Percentiles rank a stretch among this genome's conserved stretches.
Conservation (phyloP, 179 eudicot species). For the Beta macrorhiza region DNA sequence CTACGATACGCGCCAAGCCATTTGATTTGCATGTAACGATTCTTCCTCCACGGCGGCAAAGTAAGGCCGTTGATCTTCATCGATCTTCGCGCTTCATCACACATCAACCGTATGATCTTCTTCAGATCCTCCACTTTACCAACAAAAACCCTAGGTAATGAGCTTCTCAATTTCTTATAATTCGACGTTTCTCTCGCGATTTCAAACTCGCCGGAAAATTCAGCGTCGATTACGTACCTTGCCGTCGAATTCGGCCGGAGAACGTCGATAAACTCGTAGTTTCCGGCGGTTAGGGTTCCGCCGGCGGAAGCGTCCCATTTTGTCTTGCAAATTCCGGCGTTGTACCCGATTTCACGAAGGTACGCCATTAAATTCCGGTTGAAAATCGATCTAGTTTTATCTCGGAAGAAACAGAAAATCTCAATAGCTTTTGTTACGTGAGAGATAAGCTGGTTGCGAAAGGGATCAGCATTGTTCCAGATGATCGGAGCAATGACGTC, state of each 20-base stretch:
- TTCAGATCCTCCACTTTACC: constrained; percentile 54
- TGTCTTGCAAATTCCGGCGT: constrained; percentile 77
- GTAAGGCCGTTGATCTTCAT: constrained; percentile 59
- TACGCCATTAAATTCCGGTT: constrained; percentile 62
- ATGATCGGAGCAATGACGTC: constrained; percentile 28
- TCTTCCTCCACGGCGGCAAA: constrained; percentile 88
- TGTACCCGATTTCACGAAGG: constrained; percentile 55
- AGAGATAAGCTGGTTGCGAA: constrained; percentile 35
- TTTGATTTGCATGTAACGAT: constrained; percentile 74
- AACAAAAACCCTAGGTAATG: constrained; percentile 55
- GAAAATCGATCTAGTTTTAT: constrained; percentile 29
- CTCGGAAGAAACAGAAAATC: constrained; percentile 30
- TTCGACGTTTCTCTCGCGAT: constrained; percentile 60
- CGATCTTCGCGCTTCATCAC: constrained; percentile 64
- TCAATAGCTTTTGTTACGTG: constrained; percentile 47
- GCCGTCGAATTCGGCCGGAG: constrained; percentile 5
- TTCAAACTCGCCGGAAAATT: constrained; percentile 61
- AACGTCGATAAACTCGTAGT: constrained; percentile 80
- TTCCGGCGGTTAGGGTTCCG: constrained; percentile 60
- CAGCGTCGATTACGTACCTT: constrained; percentile 67
- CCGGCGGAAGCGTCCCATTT: constrained; percentile 56
- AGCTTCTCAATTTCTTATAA: constrained; percentile 31
- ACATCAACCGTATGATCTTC: constrained; percentile 47
- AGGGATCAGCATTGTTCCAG: constrained; percentile 38
- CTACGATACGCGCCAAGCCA: constrained; percentile 77